These are phyloP conservation scores for Russula griseocarnosa DNA, from an alignment of 768 basidiomycete genomes.

Conservation along the genomic window DNA sequence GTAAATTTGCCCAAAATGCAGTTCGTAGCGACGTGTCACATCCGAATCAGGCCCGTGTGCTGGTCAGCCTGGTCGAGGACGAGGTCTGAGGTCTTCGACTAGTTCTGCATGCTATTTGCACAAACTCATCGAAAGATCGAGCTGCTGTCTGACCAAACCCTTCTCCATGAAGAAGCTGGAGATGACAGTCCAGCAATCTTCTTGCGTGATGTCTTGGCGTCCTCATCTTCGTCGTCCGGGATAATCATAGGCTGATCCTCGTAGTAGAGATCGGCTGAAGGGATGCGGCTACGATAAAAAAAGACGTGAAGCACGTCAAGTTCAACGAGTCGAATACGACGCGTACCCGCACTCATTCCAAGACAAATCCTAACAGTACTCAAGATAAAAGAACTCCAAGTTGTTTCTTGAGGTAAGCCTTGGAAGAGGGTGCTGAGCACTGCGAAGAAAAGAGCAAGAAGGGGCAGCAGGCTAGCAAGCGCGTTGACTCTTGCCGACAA, in stretches of 20 bases:
- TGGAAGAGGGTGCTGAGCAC: background rate
- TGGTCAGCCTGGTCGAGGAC: constrained; percentile 96
- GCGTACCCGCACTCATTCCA: constrained; percentile 29
- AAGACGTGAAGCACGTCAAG: constrained; percentile 19
- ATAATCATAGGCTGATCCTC: constrained; percentile 58
- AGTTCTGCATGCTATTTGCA: constrained; percentile 99
- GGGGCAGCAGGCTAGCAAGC: background rate
- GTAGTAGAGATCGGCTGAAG: constrained; percentile 34
- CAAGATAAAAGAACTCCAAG: constrained; percentile 7
- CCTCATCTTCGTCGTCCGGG: constrained; percentile 45
- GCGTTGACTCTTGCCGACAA: no score
- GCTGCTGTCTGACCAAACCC: constrained; percentile 95
- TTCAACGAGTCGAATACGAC: constrained; percentile 17
- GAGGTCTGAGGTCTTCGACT: constrained; percentile 88
- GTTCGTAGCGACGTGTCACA: constrained; percentile 90
- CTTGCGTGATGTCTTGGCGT: constrained; percentile 81
- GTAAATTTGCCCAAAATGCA: constrained; percentile 97
- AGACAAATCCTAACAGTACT: constrained; percentile 26
- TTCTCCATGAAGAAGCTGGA: constrained; percentile 96
- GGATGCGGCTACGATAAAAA: constrained; percentile 27
- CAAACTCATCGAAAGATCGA: constrained; percentile 99
- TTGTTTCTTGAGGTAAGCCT: constrained; percentile 1
- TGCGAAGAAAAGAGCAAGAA: background rate
- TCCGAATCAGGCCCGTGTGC: constrained; percentile 78
- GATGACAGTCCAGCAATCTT: constrained; percentile 95